Evolutionary conservation across 495 filamentous ascomycete species (phyloP).

Genomic region (Aspergillus avenaceus): DNA sequence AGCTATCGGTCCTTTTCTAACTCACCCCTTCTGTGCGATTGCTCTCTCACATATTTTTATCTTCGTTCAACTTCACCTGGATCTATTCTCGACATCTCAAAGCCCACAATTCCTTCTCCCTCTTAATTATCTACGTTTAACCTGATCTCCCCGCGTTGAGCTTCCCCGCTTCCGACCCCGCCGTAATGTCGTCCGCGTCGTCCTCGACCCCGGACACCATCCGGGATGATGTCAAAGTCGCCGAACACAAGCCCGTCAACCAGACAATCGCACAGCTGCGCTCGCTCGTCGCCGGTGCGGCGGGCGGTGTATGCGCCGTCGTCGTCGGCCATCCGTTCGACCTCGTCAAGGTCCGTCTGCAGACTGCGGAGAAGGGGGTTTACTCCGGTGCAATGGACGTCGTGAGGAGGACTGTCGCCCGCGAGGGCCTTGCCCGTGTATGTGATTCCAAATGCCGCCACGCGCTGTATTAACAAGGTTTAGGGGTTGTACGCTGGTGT

Average conservation of each 20-base stretch:
- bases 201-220: conserved; percentile 28
- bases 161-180: conserved; percentile 9
- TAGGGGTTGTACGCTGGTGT: conserved; percentile 96
- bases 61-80: conserved; percentile 3
- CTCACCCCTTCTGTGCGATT: conserved; percentile 4
- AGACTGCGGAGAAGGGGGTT: conserved; percentile 91
- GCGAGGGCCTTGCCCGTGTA: conserved; percentile 74
- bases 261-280: conserved; percentile 55
- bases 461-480: conserved; percentile 5
- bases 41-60: conserved; percentile 1
- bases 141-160: conserved; percentile 7
- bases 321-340: conserved; percentile 95
- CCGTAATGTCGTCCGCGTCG: conserved; percentile 29
- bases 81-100: too few species aligned
- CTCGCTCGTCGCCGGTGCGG: conserved; percentile 83
- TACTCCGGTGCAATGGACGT: conserved; percentile 91
- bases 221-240: conserved; percentile 29
- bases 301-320: conserved; percentile 91
- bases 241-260: conserved; percentile 36
- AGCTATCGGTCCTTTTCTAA: neutral
- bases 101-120: too few species aligned
- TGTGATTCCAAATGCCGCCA: conserved; percentile 3
- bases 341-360: conserved; percentile 92
- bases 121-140: too few species aligned
- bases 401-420: conserved; percentile 77